Conservation (phyloP, 352 stramenopile species). For the Blastocystis sp. region DNA sequence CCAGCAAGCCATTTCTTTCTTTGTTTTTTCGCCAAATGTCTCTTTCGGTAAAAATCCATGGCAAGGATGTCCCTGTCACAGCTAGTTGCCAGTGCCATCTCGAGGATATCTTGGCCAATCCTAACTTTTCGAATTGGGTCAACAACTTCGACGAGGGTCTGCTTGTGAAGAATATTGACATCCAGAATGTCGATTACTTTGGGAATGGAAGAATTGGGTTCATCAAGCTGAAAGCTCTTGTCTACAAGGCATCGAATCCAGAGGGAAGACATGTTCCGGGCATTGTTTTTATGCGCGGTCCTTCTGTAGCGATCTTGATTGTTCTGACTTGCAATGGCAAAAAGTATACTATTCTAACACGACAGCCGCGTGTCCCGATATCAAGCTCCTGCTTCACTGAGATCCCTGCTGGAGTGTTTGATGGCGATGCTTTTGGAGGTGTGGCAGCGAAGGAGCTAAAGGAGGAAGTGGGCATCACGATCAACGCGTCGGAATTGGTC, state of each 20-base stretch:
- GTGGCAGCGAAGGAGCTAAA: conserved; percentile 58
- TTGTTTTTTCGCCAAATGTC: neutral
- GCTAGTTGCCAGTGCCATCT: neutral
- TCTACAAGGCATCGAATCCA: conserved; percentile 12
- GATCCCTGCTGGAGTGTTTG: conserved; percentile 57
- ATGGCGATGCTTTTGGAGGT: conserved; percentile 35
- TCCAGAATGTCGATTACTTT: conserved; percentile 54
- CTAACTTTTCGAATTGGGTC: conserved; percentile 54
- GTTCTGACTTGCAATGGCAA: conserved; percentile 45
- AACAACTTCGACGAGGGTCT: conserved; percentile 26
- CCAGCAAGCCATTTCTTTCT: neutral
- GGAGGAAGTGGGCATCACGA: conserved; percentile 46
- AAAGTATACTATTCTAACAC: conserved; percentile 55
- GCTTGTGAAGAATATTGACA: conserved; percentile 14
- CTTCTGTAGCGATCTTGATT: conserved; percentile 55
- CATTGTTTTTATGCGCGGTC: conserved; percentile 61
- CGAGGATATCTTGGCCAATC: neutral
- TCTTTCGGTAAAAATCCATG: conserved; percentile 22
- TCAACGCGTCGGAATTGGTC: neutral
- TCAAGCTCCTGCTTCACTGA: conserved; percentile 38
- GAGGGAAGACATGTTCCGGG: conserved; percentile 43
- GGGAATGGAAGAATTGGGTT: conserved; percentile 54
- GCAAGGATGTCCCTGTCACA: conserved; percentile 13
- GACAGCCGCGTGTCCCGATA: conserved; percentile 33
- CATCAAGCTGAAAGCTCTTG: conserved; percentile 57